Percentiles rank a stretch among this genome's conserved stretches.
Evolutionary conservation across 2,329 filamentous ascomycete species (phyloP).

Genomic region (Xenosphaeropsis pyriputrescens): DNA sequence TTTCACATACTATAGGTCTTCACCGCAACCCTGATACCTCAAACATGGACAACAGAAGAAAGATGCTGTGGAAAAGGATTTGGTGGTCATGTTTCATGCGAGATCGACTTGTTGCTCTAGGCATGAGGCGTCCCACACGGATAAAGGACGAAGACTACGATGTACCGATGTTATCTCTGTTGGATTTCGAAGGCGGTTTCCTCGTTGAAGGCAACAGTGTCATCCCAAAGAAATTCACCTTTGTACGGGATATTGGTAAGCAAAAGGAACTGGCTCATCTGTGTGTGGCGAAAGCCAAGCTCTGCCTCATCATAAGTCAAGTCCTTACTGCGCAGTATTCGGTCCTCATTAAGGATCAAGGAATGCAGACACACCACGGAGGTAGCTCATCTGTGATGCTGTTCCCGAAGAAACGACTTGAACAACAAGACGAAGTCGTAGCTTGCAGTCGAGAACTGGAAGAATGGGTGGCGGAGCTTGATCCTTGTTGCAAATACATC

Average conservation of each 20-base stretch:
- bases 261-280: constrained; percentile 70
- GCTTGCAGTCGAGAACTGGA: constrained; percentile 67
- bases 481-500: constrained; percentile 55
- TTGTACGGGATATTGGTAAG: constrained; percentile 56
- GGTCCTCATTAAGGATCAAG: constrained; percentile 71
- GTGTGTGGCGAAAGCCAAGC: constrained; percentile 83
- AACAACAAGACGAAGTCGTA: constrained; percentile 66
- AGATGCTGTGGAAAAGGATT: constrained; percentile 83
- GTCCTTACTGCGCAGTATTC: constrained; percentile 88
- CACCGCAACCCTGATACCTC: constrained; percentile 75
- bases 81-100: constrained; percentile 99
- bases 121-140: constrained; percentile 82
- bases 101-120: constrained; percentile 79
- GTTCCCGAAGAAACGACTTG: constrained; percentile 65
- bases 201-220: constrained; percentile 54
- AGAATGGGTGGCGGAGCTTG: constrained; percentile 61
- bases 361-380: constrained; percentile 61
- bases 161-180: constrained; percentile 73
- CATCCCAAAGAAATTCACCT: constrained; percentile 53
- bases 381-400: constrained; percentile 74
- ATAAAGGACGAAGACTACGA: constrained; percentile 92
- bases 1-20: constrained; percentile 85
- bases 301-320: constrained; percentile 79
- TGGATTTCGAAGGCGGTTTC: constrained; percentile 67
- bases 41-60: constrained; percentile 57